Base-by-base conservation (phyloP, 352 stramenopile genomes). In the Pythium brachiatum region DNA sequence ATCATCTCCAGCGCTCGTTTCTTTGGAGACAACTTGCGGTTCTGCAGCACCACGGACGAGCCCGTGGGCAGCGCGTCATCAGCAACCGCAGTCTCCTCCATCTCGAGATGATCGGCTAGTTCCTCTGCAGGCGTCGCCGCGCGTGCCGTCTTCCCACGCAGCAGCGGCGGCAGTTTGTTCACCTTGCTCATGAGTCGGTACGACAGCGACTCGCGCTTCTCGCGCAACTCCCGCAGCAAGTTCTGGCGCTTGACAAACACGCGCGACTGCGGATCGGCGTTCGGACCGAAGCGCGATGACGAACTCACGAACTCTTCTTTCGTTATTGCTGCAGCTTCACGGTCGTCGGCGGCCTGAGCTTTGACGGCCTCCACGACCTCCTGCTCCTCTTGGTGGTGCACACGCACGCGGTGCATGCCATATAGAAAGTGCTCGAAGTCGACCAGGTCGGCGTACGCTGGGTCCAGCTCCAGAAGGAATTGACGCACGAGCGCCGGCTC, bases 381-480 rank as follows among this genome's bases (percentile, higher is more conserved):
- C 34, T 92, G 76, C 43, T 85, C 73, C 4, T 81, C 64, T 39
- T 92, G 83, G 46, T 92, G 83, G 43, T 88, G 67, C 29, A 76
- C 44, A 1, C 83, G 81, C 23, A 87, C 80, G 54, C 81, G 87
- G 61, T 90, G 81, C 83, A 92, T 92, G 58, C 79, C 83, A 51
- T 88, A 92, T 9, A 92, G 43, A 62, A 90, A 92, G 59, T 92
- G 82, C 47, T 92, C 83, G 52, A 90, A 85, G 67, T 92, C 83
- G 9, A 92, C 82, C 1, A 92, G 75, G 25, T 92, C 83, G 9
- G 78, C 79, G 50, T 88, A 92, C 21, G 81, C 83, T 1, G 81
- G 79, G 29, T 92, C 83, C 8, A 90, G 72, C 0, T 71, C 75
- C 27, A 70, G 15, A 1, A 92, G 65, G 54, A 87, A 75, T 16